These are phyloP conservation scores for Extremus antarcticus DNA, from an alignment of 495 filamentous ascomycete species.

Conservation along the genomic window DNA sequence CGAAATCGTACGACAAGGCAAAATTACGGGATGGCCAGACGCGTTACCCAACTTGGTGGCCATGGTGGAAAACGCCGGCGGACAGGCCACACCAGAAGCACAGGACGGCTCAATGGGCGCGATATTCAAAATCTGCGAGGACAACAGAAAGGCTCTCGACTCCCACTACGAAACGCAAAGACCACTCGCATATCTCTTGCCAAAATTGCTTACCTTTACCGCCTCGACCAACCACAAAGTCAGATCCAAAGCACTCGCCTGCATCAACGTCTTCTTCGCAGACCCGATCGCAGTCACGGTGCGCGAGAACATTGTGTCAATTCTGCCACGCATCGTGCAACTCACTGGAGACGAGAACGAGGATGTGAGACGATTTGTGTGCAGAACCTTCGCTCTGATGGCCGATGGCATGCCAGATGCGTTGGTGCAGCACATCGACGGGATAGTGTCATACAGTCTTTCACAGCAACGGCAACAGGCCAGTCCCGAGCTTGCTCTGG, in stretches of 20 bases:
- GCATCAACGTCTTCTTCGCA: constrained; percentile 84
- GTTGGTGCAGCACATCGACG: constrained; percentile 77
- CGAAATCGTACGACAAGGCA: constrained; percentile 77
- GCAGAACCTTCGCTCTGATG: constrained; percentile 82
- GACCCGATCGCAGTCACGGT: constrained; percentile 62
- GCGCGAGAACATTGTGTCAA: constrained; percentile 61
- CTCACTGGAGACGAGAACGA: constrained; percentile 62
- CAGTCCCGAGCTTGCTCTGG: constrained; percentile 82
- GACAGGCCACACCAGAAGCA: constrained; percentile 52
- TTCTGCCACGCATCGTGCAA: constrained; percentile 71
- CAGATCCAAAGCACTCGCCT: constrained; percentile 63
- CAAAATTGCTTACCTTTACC: constrained; percentile 81
- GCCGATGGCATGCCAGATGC: constrained; percentile 86
- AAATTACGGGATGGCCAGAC: constrained; percentile 84
- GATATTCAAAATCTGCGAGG: constrained; percentile 89
- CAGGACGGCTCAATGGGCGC: constrained; percentile 94
- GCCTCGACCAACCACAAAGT: constrained; percentile 61
- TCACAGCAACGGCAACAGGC: constrained; percentile 72
- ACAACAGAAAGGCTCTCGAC: constrained; percentile 80
- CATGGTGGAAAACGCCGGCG: constrained; percentile 60
- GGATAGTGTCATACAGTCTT: constrained; percentile 87
- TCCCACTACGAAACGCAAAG: constrained; percentile 74
- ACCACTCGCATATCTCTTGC: constrained; percentile 79
- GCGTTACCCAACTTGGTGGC: constrained; percentile 68
- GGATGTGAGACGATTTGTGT: constrained; percentile 82